Conservation (phyloP, 2,329 filamentous ascomycete species). For the Alternaria burnsii region DNA sequence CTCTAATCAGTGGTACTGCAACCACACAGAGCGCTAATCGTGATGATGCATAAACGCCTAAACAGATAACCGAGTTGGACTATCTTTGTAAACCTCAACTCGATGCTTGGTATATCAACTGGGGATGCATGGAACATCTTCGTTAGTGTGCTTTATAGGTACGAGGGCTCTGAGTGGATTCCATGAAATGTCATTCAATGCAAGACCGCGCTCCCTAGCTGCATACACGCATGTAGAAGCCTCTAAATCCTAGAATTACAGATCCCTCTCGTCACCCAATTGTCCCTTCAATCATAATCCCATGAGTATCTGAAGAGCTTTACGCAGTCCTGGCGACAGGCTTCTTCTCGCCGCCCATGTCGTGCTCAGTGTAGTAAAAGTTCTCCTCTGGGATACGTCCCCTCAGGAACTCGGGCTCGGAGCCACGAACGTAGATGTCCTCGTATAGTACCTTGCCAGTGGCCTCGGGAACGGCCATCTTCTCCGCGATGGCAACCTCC, state of each 20-base stretch:
- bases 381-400: slow-evolving; percentile 92
- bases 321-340: slow-evolving; percentile 46
- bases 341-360: slow-evolving; percentile 50
- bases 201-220: slow-evolving; percentile 19
- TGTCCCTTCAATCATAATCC: slow-evolving; percentile 1
- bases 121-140: neutral
- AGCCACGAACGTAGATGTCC: slow-evolving; percentile 92
- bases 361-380: slow-evolving; percentile 71
- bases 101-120: neutral
- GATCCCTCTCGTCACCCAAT: slow-evolving; percentile 11
- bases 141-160: neutral
- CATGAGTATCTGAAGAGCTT: slow-evolving; percentile 7
- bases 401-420: slow-evolving; percentile 86
- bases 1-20: no score
- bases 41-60: no score
- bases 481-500: slow-evolving; percentile 90
- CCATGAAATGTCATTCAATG: slow-evolving; percentile 10
- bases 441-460: slow-evolving; percentile 88
- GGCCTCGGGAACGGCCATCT: slow-evolving; percentile 81
- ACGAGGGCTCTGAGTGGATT: neutral
- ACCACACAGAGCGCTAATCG: no score
- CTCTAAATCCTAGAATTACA: slow-evolving; percentile 40
- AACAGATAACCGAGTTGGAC: neutral
- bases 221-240: slow-evolving; percentile 25
- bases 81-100: neutral